Base-by-base conservation (phyloP, 176 grass and related monocot species). In the Zizania latifolia region DNA sequence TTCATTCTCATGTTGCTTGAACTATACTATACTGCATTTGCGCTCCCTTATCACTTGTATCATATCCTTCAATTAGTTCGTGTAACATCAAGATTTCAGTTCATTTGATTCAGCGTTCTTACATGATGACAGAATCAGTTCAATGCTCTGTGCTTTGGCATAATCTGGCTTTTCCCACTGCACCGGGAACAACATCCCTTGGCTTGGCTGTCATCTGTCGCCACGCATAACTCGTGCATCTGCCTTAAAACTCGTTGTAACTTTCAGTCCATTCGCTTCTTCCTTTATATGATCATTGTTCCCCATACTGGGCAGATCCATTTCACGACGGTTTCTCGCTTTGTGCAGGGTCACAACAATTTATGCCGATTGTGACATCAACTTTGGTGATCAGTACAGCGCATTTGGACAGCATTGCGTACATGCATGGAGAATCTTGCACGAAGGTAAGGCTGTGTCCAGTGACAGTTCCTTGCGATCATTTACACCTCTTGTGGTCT, bases 121-220 rank as follows among this genome's bases (percentile, higher is more conserved):
- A 46, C 84, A 65, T 46, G 27, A 45, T 38, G 61, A 62, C 58
- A 46, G 75, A 83, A 79, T 78, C n/a, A 22, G 62, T 83, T 82
- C 61, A 55, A n/a, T 33, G 8, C 13, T 75, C 11, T 31, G 34
- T 44, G 69, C 75, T 88, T 88, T 74, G 68, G 80, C 68, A 69
- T 68, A 54, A 54, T 38, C 32, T 14, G 22, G n/a, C 53, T 55
- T 88, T 74, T n/a, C 56, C n/a, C 34, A 57, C 59, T 72, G 68
- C 22, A 77, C n/a, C 34, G 53, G 27, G 28, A 60, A 58, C 63
- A 50, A 16, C 63, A 75, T 82, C 27, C 38, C 13, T 27, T 41
- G 37, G 39, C 6, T 57, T 74, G 70, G 21, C 23, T 54, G 24
- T 70, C 33, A 55, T 54, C n/a, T n/a, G n/a, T n/a, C 1, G 11